A percentile compares a stretch with the other conserved stretches of the same genome.
phyloP scores from a whole-genome alignment of 768 basidiomycete genomes.

The Pholiota microspora region DNA sequence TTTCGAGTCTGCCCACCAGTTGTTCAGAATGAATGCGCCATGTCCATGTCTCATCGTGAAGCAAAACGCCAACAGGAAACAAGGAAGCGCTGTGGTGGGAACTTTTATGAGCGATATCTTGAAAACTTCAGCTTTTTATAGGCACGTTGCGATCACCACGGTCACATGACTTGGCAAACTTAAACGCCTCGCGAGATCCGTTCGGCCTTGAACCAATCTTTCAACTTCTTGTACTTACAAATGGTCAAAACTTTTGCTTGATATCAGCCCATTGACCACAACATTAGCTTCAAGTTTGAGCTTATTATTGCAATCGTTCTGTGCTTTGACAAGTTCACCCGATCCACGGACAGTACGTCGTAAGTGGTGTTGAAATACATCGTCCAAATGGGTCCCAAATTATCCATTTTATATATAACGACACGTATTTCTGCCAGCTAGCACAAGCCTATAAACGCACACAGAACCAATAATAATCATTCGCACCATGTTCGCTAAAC shows the following conservation, averaged over 20 bases:
- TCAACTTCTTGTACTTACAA: background rate
- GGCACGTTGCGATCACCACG: background rate
- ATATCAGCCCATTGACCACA: background rate
- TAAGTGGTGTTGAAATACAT: background rate
- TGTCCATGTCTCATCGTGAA: constrained; percentile 44
- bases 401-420: background rate
- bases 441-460: background rate
- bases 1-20: constrained; percentile 48
- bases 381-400: constrained; percentile 1
- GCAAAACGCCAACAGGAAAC: constrained; percentile 60
- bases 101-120: constrained; percentile 19
- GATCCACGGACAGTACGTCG: background rate
- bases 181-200: too few relatives aligned
- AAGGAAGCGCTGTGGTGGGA: constrained; percentile 45
- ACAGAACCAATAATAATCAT: too few relatives aligned
- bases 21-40: constrained; percentile 30
- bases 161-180: constrained; percentile 1
- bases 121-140: constrained; percentile 13
- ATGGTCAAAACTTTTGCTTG: background rate
- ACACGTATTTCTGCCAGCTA: background rate
- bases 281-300: too few relatives aligned
- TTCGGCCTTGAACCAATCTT: too few relatives aligned
- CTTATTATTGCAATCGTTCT: background rate
- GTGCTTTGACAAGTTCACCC: background rate
- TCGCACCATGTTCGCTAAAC: constrained; percentile 28